Base-by-base conservation (phyloP, 305 asterid species). In the Fraxinus velutina region DNA sequence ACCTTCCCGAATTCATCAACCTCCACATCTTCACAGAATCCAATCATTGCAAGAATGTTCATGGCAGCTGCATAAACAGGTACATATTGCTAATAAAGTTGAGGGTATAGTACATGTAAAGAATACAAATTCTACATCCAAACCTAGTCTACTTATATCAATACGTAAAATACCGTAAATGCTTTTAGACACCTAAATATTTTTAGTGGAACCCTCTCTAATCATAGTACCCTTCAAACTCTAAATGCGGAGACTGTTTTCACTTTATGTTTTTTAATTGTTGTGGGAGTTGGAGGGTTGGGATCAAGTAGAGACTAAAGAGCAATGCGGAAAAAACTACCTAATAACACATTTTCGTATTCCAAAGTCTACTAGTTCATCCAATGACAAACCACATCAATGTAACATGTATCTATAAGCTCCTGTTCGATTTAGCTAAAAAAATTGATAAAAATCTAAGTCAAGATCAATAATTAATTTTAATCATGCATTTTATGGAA, bases 41-140 rank as follows among this genome's bases (percentile, higher is more conserved):
- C 98, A 66, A 93, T 75, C 84, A 92, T 79, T 9, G 78, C 76
- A 70, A 96, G 87, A 32, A 94, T 89, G 72, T 93, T 92, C 87
- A 86, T 78, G 66, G 98, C 98, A 89, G 96, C 99, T 94, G 95
- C 85, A 72, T 47, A 47, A 85, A 81, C 24, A 75, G 77, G 64
- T 68, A 27, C 17, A 27, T 12, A 66, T 24, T 66, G 36, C 19
- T 27, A 66, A 66, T 12, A n/a, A 60, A 60, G 4, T 6, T 57
- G 24, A 17, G 21, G 12, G 6, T 57, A 6, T 17, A 57, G 30
- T 57, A 57, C 27, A 19, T 0, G 29, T 19, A 57, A 57, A 57
- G 70, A 6, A 2, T 6, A 6, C 68, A 60, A 60, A 8, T 60
- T 21, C 70, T 60, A 21, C 5, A 21, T 21, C 13, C 13, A 19